phyloP scores from a whole-genome alignment of 257 asterid genomes.

The Echium plantagineum region DNA sequence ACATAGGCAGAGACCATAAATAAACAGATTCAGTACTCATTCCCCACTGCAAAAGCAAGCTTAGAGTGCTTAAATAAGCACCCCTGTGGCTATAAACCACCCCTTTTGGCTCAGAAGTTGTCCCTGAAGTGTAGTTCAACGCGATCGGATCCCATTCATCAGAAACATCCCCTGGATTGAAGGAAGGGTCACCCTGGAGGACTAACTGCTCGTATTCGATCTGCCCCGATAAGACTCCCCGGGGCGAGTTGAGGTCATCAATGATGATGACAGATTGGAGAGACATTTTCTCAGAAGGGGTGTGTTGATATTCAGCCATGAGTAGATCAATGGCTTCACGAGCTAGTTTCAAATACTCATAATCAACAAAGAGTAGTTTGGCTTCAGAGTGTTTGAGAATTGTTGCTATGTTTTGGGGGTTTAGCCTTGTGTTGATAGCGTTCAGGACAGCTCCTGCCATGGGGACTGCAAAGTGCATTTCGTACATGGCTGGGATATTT shows the following conservation, averaged over 20 bases:
- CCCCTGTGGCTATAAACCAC: conserved; percentile 87
- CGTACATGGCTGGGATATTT: conserved; percentile 67
- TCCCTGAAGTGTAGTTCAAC: conserved; percentile 74
- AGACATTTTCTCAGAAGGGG: conserved; percentile 8
- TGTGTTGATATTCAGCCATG: conserved; percentile 11
- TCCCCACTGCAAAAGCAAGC: conserved; percentile 61
- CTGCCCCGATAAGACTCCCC: conserved; percentile 38
- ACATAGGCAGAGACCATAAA: conserved; percentile 86
- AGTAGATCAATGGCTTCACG: conserved; percentile 37
- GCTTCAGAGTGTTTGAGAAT: conserved; percentile 68
- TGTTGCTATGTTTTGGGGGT: conserved; percentile 44
- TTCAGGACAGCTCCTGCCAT: conserved; percentile 88
- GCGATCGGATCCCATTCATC: conserved; percentile 82
- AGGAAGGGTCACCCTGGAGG: conserved; percentile 26
- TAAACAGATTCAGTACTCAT: conserved; percentile 67
- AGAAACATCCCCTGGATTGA: conserved; percentile 21
- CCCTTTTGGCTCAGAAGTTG: conserved; percentile 78
- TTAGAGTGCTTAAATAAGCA: conserved; percentile 64
- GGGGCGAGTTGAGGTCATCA: conserved; percentile 50
- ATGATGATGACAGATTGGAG: conserved; percentile 52
- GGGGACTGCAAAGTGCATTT: conserved; percentile 87
- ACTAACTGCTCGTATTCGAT: conserved; percentile 61
- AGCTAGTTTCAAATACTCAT: conserved; percentile 36
- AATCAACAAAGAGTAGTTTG: conserved; percentile 50
- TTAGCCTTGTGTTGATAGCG: conserved; percentile 63